A percentile compares a stretch with the other conserved stretches of the same genome.
Conservation (phyloP, 768 basidiomycete genomes). For the Pleurotus tuber-regium region DNA sequence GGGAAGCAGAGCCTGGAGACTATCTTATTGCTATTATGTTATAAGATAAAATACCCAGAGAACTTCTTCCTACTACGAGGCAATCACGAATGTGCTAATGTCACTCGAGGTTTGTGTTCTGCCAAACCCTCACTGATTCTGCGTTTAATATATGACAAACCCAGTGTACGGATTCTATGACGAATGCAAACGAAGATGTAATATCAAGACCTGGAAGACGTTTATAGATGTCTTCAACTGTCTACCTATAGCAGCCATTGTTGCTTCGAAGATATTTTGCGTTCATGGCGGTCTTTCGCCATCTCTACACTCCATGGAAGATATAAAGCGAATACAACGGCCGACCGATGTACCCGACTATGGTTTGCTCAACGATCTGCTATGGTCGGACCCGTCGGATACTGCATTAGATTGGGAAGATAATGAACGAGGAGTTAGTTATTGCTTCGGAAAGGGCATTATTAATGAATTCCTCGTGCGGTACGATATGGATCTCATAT, state of each 20-base stretch:
- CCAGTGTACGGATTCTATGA: slow-evolving; percentile 99
- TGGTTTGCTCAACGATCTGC: slow-evolving; percentile 91
- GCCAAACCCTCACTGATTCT: slow-evolving; percentile 1
- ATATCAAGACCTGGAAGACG: slow-evolving; percentile 99
- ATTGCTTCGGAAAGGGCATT: slow-evolving; percentile 97
- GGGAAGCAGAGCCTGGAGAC: slow-evolving; percentile 99
- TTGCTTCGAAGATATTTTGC: slow-evolving; percentile 99
- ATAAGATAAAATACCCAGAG: slow-evolving; percentile 99
- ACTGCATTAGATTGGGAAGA: slow-evolving; percentile 99
- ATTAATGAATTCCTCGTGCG: slow-evolving; percentile 94
- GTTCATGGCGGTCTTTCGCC: slow-evolving; percentile 96
- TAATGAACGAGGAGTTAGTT: slow-evolving; percentile 97
- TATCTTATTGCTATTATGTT: slow-evolving; percentile 92
- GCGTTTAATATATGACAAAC: slow-evolving; percentile 16
- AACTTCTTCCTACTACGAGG: slow-evolving; percentile 98
- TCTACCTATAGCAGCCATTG: slow-evolving; percentile 96
- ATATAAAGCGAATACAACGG: slow-evolving; percentile 95
- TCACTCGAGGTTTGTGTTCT: slow-evolving; percentile 81
- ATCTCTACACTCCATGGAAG: slow-evolving; percentile 93
- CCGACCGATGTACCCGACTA: slow-evolving; percentile 99
- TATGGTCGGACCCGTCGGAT: slow-evolving; percentile 99
- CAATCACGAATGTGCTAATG: slow-evolving; percentile 99
- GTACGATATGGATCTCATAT: slow-evolving; percentile 99
- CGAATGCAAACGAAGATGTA: slow-evolving; percentile 99
- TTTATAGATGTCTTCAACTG: slow-evolving; percentile 99